Evolutionary conservation across 371 early-diverging fungal genomes (phyloP).

Genomic region (Mortierella sp.): DNA sequence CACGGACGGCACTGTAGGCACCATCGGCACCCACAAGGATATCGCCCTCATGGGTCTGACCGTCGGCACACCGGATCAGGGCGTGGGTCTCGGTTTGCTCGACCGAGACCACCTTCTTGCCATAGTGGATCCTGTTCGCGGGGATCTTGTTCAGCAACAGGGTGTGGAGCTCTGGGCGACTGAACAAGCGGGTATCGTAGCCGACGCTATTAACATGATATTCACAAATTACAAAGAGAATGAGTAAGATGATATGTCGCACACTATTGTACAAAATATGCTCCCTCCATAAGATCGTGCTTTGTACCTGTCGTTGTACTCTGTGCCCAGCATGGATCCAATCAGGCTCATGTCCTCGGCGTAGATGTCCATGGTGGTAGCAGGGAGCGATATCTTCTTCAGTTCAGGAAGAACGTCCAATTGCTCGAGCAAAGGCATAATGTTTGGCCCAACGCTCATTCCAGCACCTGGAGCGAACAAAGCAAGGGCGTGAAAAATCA

Average conservation of each 20-base stretch:
- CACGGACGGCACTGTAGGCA: constrained; percentile 37
- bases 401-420: constrained; percentile 18
- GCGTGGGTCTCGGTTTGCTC: constrained; percentile 25
- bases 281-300: not conserved
- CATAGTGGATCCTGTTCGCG: constrained; percentile 17
- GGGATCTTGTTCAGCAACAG: constrained; percentile 25
- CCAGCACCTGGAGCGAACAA: constrained; percentile 16
- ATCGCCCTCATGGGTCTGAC: constrained; percentile 23
- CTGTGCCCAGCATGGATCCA: constrained; percentile 12
- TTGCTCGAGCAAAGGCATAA: constrained; percentile 33
- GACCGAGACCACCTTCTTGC: constrained; percentile 25
- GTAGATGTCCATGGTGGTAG: constrained; percentile 13
- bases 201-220: constrained; percentile 16
- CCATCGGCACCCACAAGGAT: constrained; percentile 46
- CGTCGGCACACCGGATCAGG: constrained; percentile 23
- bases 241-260: not conserved
- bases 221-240: not conserved
- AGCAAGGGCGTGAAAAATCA: not conserved
- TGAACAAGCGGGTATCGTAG: constrained; percentile 27
- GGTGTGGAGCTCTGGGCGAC: constrained; percentile 28
- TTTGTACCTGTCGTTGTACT: not conserved
- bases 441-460: constrained; percentile 15
- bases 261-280: not conserved
- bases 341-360: constrained; percentile 19
- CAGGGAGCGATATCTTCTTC: constrained; percentile 10